Percentiles rank a stretch among this genome's conserved stretches.
phyloP scores from a whole-genome alignment of 1,284 basidiomycete species.

The Pisolithus thermaeus region DNA sequence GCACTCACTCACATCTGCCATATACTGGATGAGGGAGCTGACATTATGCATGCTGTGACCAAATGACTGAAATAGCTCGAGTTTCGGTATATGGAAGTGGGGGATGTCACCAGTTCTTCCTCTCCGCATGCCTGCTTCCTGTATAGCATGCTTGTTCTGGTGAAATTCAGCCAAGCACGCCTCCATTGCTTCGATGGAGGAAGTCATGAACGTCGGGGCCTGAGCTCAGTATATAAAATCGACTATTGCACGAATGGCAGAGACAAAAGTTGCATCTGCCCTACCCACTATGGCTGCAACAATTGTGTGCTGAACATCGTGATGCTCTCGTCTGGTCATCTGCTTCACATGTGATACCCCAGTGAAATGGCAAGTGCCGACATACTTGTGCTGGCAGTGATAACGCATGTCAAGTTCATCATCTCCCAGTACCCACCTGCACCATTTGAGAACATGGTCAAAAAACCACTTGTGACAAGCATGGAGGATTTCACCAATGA shows the following conservation, averaged over 20 bases:
- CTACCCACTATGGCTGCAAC: not conserved
- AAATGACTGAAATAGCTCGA: too few species aligned
- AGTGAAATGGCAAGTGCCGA: conserved; percentile 3
- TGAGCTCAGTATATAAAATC: conserved; percentile 8
- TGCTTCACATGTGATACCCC: conserved; percentile 1
- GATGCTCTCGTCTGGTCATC: conserved; percentile 8
- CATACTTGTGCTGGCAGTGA: not conserved
- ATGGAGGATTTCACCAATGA: conserved; percentile 6
- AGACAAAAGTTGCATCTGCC: not conserved
- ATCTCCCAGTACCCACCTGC: conserved; percentile 3
- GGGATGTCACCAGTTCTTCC: not conserved
- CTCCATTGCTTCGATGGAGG: not conserved
- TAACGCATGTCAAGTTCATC: not conserved
- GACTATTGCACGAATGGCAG: not conserved
- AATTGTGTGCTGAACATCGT: conserved; percentile 5
- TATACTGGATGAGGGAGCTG: too few species aligned
- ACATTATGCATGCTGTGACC: too few species aligned
- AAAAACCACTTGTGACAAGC: conserved; percentile 5
- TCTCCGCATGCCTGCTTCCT: not conserved
- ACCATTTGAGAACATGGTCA: conserved; percentile 6
- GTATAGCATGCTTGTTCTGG: not conserved
- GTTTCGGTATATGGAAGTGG: too few species aligned
- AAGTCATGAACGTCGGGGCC: not conserved
- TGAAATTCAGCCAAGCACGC: not conserved
- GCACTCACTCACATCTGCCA: too few species aligned